Percentiles rank a stretch among this genome's conserved stretches.
Evolutionary conservation across 768 basidiomycete species (phyloP).

Genomic region (Fomitopsis serialis): DNA sequence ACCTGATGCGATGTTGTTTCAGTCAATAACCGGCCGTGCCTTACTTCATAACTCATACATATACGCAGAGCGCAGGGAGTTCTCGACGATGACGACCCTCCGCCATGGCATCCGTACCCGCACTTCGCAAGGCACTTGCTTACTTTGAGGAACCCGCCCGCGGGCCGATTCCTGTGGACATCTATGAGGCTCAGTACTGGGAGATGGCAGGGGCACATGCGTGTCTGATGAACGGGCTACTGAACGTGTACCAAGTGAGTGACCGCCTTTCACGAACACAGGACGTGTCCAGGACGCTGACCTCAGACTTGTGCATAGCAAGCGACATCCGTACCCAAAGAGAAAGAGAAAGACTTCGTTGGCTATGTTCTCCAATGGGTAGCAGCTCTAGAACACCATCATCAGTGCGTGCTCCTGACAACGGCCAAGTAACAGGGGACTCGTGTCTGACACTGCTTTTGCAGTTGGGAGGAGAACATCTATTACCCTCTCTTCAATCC

Average conservation of each 20-base stretch:
- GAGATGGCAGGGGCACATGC: no score
- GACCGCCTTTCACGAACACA: neutral
- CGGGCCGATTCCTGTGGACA: slow-evolving; percentile 7
- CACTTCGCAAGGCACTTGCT: neutral
- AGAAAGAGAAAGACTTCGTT: slow-evolving; percentile 8
- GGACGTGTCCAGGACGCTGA: neutral
- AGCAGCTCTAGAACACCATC: no score
- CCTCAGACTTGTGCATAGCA: slow-evolving; percentile 4
- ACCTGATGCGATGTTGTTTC: no score
- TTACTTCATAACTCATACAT: no score
- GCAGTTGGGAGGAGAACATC: slow-evolving; percentile 7
- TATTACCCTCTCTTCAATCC: slow-evolving; percentile 12
- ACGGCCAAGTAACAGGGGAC: no score
- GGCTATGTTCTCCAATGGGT: slow-evolving; percentile 6
- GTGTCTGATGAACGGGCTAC: slow-evolving; percentile 6
- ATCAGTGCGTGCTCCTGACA: neutral
- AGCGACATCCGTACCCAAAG: neutral
- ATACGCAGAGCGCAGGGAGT: no score
- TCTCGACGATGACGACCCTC: no score
- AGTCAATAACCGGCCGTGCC: no score
- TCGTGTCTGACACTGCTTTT: neutral
- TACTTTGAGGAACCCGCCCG: slow-evolving; percentile 1
- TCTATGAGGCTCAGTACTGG: slow-evolving; percentile 9
- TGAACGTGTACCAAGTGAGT: slow-evolving; percentile 9
- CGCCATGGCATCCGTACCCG: neutral